Evolutionary conservation across 441 rosid genomes (phyloP).

Genomic region (Populus tomentosa): DNA sequence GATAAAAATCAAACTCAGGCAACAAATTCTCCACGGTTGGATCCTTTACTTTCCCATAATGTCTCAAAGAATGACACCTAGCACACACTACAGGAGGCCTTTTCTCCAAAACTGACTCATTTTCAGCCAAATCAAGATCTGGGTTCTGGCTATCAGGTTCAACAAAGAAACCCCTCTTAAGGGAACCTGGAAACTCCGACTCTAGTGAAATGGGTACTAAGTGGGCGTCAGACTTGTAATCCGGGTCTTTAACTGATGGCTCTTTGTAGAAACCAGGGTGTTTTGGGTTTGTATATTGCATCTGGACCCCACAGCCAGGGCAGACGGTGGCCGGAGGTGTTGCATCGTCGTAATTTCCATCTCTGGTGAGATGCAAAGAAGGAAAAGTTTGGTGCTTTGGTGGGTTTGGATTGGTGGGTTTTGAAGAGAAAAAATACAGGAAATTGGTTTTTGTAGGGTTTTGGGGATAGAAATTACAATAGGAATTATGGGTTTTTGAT

Average conservation of each 20-base stretch:
- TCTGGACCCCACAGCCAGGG: conserved; percentile 86
- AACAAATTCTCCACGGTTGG: conserved; percentile 74
- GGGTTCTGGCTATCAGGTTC: conserved; percentile 28
- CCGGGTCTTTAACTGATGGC: conserved; percentile 43
- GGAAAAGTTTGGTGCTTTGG: conserved; percentile 7
- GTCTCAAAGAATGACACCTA: conserved; percentile 84
- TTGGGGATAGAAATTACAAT: neutral
- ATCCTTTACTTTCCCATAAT: conserved; percentile 85
- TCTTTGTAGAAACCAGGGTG: conserved; percentile 69
- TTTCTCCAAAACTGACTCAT: conserved; percentile 18
- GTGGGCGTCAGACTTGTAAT: conserved; percentile 28
- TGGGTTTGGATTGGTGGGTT: conserved; percentile 13
- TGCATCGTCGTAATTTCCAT: conserved; percentile 70
- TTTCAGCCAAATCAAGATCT: neutral
- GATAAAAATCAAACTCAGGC: conserved; percentile 90
- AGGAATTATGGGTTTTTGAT: neutral
- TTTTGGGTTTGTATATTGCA: conserved; percentile 64
- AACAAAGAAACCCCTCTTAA: conserved; percentile 51
- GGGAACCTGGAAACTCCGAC: conserved; percentile 44
- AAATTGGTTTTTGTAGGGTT: neutral
- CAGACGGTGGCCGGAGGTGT: conserved; percentile 54
- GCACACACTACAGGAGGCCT: conserved; percentile 59
- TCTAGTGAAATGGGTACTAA: conserved; percentile 55
- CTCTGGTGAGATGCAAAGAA: conserved; percentile 48
- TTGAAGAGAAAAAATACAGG: conserved; percentile 19